Evolutionary conservation across 805 yeast genomes (phyloP).

Genomic region (Metschnikowia baotianmanensis): DNA sequence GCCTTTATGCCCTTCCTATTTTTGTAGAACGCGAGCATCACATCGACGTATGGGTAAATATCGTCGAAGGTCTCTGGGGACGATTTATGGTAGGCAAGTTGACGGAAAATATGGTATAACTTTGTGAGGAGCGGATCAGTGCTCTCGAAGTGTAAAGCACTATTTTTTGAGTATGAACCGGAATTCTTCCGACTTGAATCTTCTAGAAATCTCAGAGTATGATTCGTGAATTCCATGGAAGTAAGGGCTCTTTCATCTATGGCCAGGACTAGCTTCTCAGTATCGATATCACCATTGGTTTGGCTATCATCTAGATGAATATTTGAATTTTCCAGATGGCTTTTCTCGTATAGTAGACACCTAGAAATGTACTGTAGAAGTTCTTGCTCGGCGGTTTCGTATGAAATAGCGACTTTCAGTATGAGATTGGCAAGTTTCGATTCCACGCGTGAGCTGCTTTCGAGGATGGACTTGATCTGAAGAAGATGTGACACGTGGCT

Average conservation of each 20-base stretch:
- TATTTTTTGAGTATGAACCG: not conserved
- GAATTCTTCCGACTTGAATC: not conserved
- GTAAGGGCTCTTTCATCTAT: not conserved
- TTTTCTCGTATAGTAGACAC: conserved; percentile 5
- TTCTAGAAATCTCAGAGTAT: not conserved
- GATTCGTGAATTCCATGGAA: too few relatives aligned
- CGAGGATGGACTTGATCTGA: not conserved
- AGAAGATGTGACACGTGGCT: not conserved
- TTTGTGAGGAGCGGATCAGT: conserved; percentile 21
- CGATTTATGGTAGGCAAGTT: conserved; percentile 20
- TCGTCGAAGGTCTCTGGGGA: conserved; percentile 11
- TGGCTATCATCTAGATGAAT: not conserved
- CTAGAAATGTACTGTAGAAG: not conserved
- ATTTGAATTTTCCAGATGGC: not conserved
- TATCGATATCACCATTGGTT: not conserved
- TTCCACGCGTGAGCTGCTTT: not conserved
- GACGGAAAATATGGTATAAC: conserved; percentile 24
- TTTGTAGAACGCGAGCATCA: conserved; percentile 25
- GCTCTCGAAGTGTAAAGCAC: conserved; percentile 16
- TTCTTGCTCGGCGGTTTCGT: not conserved
- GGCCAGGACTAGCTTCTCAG: conserved; percentile 10
- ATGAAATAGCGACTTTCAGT: not conserved
- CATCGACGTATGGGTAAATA: conserved; percentile 17
- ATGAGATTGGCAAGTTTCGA: not conserved
- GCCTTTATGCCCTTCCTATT: conserved; percentile 21